Percentiles rank a stretch among this genome's conserved stretches.
phyloP scores from a whole-genome alignment of 768 basidiomycete genomes.

The Leccinum subtestaceum region DNA sequence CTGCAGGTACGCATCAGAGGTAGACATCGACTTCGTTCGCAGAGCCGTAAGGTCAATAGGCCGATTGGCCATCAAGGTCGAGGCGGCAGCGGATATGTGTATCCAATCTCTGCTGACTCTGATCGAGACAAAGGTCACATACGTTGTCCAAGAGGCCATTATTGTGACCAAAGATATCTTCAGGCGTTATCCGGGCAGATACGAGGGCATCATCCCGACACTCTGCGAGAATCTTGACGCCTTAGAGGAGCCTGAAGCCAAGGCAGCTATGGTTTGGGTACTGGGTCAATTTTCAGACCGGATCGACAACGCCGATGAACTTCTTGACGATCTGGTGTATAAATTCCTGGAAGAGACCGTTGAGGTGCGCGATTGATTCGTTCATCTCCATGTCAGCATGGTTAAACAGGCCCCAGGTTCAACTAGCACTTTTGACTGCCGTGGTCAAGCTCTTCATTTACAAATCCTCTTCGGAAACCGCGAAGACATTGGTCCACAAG shows the following conservation, averaged over 20 bases:
- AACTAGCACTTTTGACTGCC: constrained; percentile 91
- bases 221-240: constrained; percentile 90
- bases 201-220: constrained; percentile 93
- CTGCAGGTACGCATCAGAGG: constrained; percentile 90
- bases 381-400: background rate
- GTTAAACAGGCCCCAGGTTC: constrained; percentile 57
- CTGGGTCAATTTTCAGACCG: constrained; percentile 93
- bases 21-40: constrained; percentile 96
- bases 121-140: constrained; percentile 90
- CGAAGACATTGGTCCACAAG: constrained; percentile 89
- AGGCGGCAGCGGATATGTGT: constrained; percentile 83
- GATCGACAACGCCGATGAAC: constrained; percentile 94
- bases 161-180: constrained; percentile 99
- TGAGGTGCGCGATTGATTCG: constrained; percentile 55
- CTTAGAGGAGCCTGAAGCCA: constrained; percentile 94
- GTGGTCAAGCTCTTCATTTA: constrained; percentile 95
- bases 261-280: constrained; percentile 98
- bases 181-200: constrained; percentile 92
- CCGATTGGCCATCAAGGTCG: constrained; percentile 95
- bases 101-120: constrained; percentile 83
- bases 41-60: constrained; percentile 98
- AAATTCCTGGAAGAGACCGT: constrained; percentile 91
- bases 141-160: constrained; percentile 95
- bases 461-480: constrained; percentile 76
- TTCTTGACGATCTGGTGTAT: constrained; percentile 88